Base-by-base conservation (phyloP, 192 early-diverging fungal genomes). In the Rhizophagus clarus region DNA sequence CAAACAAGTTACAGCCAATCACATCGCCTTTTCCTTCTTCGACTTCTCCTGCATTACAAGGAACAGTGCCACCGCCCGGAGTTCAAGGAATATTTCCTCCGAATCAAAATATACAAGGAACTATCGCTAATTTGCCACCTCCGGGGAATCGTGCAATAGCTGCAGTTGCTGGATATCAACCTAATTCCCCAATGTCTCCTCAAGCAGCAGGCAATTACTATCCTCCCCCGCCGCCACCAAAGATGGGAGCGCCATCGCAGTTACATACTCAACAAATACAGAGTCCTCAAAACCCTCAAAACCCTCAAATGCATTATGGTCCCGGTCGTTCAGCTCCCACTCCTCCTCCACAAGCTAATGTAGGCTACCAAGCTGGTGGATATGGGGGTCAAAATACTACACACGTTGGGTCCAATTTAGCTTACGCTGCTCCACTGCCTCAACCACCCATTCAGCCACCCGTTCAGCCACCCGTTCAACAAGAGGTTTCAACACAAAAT, bases 11-110 rank as follows among this genome's bases (percentile, higher is more conserved):
- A 49, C 68, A 62, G 63, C 72, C 81, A 26, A 77, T 81, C 70
- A 80, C 78, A 61, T 82, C 86, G 42, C 89, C 82, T 47, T 88
- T 84, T 45, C 87, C 84, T 79, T 82, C 84, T 72, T 80, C n/a
- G 71, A 81, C 76, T 77, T 82, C 82, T 66, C 80, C 77, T 68
- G 67, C 64, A 22, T 79, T 74, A 17, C 63, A 79, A 28, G 45
- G 62, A 17, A 74, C 28, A 20, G 49, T 32, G 26, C 68, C 77
- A 51, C 60, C 40, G 49, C 83, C 80, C 15, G 79, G 79, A 80
- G 84, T 76, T 80, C 84, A 83, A 22, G 32, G 37, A 45, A 42
- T 7, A 60, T 11, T 31, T 29, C 34, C 28, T 17, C 75, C 51
- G 2, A 37, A 66, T 40, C 60, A 34, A 24, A 79, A 47, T 42